Conservation (phyloP, 148 eudicot genomes). For the Amaranthus palmeri region DNA sequence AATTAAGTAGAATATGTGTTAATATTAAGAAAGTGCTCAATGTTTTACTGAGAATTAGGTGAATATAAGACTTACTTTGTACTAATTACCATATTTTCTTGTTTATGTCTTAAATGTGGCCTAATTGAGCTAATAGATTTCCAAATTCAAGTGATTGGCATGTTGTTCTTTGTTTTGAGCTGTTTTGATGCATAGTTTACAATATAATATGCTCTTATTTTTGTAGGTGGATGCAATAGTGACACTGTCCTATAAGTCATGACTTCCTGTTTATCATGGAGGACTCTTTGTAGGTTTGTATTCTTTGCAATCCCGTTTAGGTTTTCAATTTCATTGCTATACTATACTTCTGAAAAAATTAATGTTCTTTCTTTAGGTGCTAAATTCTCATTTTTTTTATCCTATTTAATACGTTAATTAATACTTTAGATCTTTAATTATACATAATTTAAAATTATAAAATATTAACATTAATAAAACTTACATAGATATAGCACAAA, state of each 20-base stretch:
- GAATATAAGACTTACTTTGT: too few species aligned
- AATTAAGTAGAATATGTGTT: too few species aligned
- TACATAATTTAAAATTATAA: too few species aligned
- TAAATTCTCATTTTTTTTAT: too few species aligned
- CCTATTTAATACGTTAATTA: too few species aligned
- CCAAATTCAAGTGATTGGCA: background rate
- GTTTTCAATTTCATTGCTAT: background rate
- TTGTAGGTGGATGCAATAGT: background rate
- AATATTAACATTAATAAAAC: too few species aligned
- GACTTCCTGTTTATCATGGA: background rate
- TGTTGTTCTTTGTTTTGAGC: background rate
- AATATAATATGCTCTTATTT: background rate
- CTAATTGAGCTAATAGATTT: background rate
- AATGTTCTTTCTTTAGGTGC: background rate
- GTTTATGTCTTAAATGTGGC: background rate
- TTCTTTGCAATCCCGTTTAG: slow-evolving; percentile 8
- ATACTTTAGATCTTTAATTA: too few species aligned
- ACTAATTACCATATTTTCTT: too few species aligned
- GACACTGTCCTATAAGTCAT: background rate
- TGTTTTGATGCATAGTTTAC: background rate
- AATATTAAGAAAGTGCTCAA: too few species aligned
- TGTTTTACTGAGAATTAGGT: too few species aligned
- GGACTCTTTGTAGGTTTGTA: background rate
- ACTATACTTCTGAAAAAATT: background rate
- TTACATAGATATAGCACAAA: too few species aligned